Percentiles rank a stretch among this genome's conserved stretches.
phyloP scores from a whole-genome alignment of 306 rosid species.

The Comarum palustre region DNA sequence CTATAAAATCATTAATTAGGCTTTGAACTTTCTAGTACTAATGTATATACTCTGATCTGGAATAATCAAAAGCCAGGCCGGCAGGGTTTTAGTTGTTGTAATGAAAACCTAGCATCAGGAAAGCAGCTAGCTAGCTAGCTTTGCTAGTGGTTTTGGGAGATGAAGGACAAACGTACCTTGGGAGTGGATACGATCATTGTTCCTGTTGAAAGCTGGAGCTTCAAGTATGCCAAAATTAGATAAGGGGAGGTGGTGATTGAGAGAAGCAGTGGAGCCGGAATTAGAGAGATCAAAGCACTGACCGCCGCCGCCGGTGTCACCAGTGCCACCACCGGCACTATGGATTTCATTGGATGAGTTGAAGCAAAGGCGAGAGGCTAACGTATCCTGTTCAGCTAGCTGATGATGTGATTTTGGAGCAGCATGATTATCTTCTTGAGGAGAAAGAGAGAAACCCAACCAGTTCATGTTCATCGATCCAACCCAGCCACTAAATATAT shows the following conservation, averaged over 20 bases:
- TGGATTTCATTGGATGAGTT: constrained; percentile 54
- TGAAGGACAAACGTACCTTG: constrained; percentile 31
- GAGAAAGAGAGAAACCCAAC: constrained; percentile 85
- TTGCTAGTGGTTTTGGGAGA: background rate
- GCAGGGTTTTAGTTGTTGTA: background rate
- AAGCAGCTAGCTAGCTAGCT: background rate
- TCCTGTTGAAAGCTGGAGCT: constrained; percentile 33
- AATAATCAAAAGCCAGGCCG: background rate
- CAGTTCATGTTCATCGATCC: constrained; percentile 52
- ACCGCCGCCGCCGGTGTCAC: constrained; percentile 24
- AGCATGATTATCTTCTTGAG: constrained; percentile 50
- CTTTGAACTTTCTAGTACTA: background rate
- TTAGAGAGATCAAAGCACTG: constrained; percentile 57
- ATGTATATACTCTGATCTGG: background rate
- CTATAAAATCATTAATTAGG: background rate
- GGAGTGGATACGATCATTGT: constrained; percentile 35
- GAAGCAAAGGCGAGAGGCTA: constrained; percentile 44
- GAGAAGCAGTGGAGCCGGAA: constrained; percentile 40
- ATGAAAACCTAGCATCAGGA: background rate
- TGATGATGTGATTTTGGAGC: constrained; percentile 29
- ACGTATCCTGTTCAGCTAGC: constrained; percentile 16
- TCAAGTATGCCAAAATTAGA: constrained; percentile 56
- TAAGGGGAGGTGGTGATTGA: constrained; percentile 43
- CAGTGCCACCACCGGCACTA: constrained; percentile 18
- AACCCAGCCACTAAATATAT: background rate